These are phyloP conservation scores for Diaporthe batatas DNA, from an alignment of 2,329 filamentous ascomycete species.

Conservation along the genomic window DNA sequence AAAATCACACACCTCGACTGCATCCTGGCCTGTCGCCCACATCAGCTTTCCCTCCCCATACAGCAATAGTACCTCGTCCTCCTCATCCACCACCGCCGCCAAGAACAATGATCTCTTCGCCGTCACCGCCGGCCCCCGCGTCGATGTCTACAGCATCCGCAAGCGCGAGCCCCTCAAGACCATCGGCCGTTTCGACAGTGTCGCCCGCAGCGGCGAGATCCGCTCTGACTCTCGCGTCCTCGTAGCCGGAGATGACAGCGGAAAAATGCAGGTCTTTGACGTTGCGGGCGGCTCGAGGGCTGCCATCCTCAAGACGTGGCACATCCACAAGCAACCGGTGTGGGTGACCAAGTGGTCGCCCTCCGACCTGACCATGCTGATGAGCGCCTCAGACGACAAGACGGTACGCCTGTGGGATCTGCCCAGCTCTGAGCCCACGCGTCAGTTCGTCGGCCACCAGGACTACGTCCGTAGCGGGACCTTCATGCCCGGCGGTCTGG, in stretches of 20 bases:
- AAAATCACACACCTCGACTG: constrained; percentile 89
- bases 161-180: constrained; percentile 94
- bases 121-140: constrained; percentile 91
- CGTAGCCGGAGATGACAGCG: constrained; percentile 91
- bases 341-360: constrained; percentile 95
- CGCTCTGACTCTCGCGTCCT: constrained; percentile 89
- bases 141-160: constrained; percentile 93
- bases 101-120: constrained; percentile 81
- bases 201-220: constrained; percentile 90
- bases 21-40: constrained; percentile 89
- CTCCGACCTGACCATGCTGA: constrained; percentile 83
- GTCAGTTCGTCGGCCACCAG: constrained; percentile 85
- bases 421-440: constrained; percentile 80
- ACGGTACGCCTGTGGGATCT: constrained; percentile 96
- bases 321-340: constrained; percentile 92
- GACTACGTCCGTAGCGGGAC: constrained; percentile 92
- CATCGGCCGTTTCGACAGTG: constrained; percentile 92
- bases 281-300: constrained; percentile 75
- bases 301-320: constrained; percentile 95
- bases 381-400: constrained; percentile 92
- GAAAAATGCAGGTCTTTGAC: constrained; percentile 95
- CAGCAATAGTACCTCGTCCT: constrained; percentile 55
- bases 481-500: constrained; percentile 81
- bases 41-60: constrained; percentile 77
- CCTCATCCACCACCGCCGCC: constrained; percentile 57